A percentile compares a stretch with the other conserved stretches of the same genome.
Evolutionary conservation across 768 basidiomycete species (phyloP).

Genomic region (Podaxis sp.): DNA sequence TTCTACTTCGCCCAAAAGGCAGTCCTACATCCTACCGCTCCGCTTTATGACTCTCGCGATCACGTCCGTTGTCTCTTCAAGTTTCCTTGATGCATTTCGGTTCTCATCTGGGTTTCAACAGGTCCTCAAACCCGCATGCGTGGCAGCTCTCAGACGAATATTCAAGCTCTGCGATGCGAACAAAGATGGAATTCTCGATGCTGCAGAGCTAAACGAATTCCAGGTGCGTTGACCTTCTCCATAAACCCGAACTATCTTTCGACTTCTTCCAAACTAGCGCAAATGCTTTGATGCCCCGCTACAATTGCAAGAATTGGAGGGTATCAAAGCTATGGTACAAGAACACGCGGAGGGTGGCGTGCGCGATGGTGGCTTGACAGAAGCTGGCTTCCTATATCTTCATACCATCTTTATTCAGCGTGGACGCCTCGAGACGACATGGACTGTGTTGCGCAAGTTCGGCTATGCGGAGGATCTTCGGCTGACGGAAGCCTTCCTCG

Average conservation of each 20-base stretch:
- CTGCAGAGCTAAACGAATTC: conserved; percentile 92
- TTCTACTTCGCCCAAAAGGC: conserved; percentile 99
- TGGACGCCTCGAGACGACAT: conserved; percentile 94
- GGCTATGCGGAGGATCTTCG: conserved; percentile 95
- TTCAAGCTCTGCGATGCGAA: conserved; percentile 96
- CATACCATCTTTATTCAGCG: conserved; percentile 97
- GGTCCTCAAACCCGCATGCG: conserved; percentile 92
- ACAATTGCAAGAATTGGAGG: conserved; percentile 91
- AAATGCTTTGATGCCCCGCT: conserved; percentile 96
- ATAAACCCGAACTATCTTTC: not conserved
- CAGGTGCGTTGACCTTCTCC: conserved; percentile 54
- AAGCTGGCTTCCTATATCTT: conserved; percentile 90
- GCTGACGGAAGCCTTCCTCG: conserved; percentile 83
- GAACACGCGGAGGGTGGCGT: conserved; percentile 77
- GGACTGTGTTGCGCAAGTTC: conserved; percentile 93
- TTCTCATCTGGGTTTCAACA: conserved; percentile 28
- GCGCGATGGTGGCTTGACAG: conserved; percentile 79
- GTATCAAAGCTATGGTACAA: conserved; percentile 91
- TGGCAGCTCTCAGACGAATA: conserved; percentile 85
- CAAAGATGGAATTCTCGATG: conserved; percentile 91
- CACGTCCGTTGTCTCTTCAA: conserved; percentile 56
- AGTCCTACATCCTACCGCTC: conserved; percentile 94
- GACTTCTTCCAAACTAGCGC: conserved; percentile 46
- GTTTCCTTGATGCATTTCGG: conserved; percentile 5
- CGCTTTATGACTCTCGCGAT: conserved; percentile 93